These are phyloP conservation scores for Schoenoplectus tabernaemontani DNA, from an alignment of 202 grass and related monocot species.

Conservation along the genomic window DNA sequence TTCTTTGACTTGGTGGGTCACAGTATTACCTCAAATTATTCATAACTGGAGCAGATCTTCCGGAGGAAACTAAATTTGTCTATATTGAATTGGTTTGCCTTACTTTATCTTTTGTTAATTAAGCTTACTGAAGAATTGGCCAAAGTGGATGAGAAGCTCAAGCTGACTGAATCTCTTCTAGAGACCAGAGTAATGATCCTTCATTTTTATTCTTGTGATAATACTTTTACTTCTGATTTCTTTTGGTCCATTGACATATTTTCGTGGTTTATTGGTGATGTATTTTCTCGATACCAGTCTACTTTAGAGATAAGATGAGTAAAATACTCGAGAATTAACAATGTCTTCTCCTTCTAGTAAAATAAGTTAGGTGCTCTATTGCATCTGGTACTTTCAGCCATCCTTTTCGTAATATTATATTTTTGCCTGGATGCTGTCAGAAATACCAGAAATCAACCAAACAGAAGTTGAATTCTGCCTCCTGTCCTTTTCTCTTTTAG, in stretches of 20 bases:
- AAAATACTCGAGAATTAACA: not conserved
- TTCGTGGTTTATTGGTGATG: not conserved
- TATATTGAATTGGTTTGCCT: not conserved
- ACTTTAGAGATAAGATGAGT: not conserved
- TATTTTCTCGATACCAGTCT: not conserved
- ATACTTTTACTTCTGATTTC: not conserved
- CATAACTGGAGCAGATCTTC: not conserved
- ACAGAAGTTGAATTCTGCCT: not conserved
- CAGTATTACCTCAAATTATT: not conserved
- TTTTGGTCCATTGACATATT: not conserved
- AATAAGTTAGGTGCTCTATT: not conserved
- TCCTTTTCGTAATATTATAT: not conserved
- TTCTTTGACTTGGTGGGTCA: not conserved
- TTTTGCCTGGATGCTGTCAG: not conserved
- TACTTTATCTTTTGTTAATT: constrained; percentile 14
- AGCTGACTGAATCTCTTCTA: constrained; percentile 83
- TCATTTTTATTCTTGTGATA: not conserved
- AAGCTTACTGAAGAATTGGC: constrained; percentile 93
- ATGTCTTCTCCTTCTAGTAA: not conserved
- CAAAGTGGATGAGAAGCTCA: constrained; percentile 84
- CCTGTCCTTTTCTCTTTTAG: not conserved
- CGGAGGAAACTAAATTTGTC: not conserved
- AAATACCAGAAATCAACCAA: not conserved
- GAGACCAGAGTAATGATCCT: constrained; percentile 61
- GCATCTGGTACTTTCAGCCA: not conserved